A percentile compares a stretch with the other conserved stretches of the same genome.
Evolutionary conservation across 116 monocot species (phyloP).

Genomic region (Trichopus zeylanicus): DNA sequence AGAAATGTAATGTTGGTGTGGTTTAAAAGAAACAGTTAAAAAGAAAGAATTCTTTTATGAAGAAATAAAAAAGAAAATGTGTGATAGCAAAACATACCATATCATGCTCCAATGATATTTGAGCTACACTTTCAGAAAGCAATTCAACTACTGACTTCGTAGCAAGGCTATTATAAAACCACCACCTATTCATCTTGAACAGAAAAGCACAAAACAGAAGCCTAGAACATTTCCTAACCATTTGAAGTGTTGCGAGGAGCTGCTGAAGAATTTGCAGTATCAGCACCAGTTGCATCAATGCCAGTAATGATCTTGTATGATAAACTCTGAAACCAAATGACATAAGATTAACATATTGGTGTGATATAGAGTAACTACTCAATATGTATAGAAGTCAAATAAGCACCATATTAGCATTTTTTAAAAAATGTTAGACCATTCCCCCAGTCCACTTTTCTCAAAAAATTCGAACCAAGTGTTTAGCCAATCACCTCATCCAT

Average conservation of each 20-base stretch:
- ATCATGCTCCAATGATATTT: slow-evolving; percentile 38
- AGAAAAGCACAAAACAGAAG: neutral
- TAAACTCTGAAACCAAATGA: slow-evolving; percentile 43
- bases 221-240: slow-evolving; percentile 25
- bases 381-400: no score
- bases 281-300: slow-evolving; percentile 34
- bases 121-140: slow-evolving; percentile 55
- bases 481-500: slow-evolving; percentile 67
- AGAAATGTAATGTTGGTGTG: neutral
- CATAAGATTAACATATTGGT: neutral
- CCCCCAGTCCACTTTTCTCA: neutral
- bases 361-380: no score
- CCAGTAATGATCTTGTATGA: slow-evolving; percentile 78
- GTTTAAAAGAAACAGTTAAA: no score
- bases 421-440: neutral
- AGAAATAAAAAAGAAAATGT: slow-evolving; percentile 2
- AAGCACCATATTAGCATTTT: no score
- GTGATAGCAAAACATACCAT: slow-evolving; percentile 29
- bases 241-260: slow-evolving; percentile 44
- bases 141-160: slow-evolving; percentile 85
- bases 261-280: slow-evolving; percentile 85
- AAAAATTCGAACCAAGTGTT: neutral
- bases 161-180: slow-evolving; percentile 19
- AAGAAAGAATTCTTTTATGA: no score
- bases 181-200: neutral